Evolutionary conservation across 225 moss, liverwort and hornwort species (phyloP).

Genomic region (Takakia lepidozioides): DNA sequence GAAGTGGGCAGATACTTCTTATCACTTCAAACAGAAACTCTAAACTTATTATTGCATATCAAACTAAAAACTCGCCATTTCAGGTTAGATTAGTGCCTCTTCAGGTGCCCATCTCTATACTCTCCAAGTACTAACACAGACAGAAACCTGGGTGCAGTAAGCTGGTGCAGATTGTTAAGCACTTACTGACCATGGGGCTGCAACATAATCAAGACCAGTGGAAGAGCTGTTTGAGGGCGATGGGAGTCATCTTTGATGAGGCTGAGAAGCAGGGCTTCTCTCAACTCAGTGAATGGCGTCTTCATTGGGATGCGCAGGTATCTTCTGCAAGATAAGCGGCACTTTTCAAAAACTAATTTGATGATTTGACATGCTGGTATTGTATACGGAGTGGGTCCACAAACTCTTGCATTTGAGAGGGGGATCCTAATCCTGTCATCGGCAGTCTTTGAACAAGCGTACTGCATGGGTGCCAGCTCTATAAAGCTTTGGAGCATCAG

Average conservation of each 20-base stretch:
- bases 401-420: not conserved
- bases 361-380: not conserved
- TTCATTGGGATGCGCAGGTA: slow-evolving; percentile 34
- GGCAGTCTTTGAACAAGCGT: no score
- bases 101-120: no score
- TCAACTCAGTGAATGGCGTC: slow-evolving; percentile 20
- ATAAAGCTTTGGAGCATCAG: slow-evolving; percentile 20
- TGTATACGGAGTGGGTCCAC: not conserved
- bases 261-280: slow-evolving; percentile 17
- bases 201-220: slow-evolving; percentile 20
- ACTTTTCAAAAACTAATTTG: no score
- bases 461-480: slow-evolving; percentile 11
- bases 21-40: no score
- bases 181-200: slow-evolving; percentile 9
- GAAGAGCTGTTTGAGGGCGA: slow-evolving; percentile 14
- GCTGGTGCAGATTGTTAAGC: slow-evolving; percentile 23
- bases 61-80: no score
- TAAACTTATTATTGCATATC: no score
- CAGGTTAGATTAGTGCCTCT: no score
- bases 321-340: no score
- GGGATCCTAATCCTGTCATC: no score
- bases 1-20: no score
- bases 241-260: slow-evolving; percentile 20
- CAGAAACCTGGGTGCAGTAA: slow-evolving; percentile 21
- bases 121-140: no score